Conservation (phyloP, 768 basidiomycete species). For the Amanita polypyramis region DNA sequence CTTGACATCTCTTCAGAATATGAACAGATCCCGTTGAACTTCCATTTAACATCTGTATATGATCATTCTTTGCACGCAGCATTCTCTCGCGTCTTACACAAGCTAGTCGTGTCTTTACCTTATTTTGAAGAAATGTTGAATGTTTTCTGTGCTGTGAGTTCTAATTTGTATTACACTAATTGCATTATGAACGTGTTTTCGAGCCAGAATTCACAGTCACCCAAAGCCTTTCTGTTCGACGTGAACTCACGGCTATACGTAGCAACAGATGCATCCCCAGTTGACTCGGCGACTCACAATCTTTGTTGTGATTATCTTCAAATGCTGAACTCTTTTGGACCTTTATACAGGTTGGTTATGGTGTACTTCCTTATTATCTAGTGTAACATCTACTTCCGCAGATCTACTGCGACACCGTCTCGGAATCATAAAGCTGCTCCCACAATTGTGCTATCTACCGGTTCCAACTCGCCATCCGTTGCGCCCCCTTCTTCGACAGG, state of each 20-base stretch:
- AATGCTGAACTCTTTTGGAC: slow-evolving; percentile 78
- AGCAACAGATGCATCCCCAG: slow-evolving; percentile 89
- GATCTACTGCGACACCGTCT: slow-evolving; percentile 20
- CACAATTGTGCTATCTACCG: slow-evolving; percentile 18
- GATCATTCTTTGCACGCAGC: slow-evolving; percentile 90
- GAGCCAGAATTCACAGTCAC: slow-evolving; percentile 75
- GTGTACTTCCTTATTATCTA: not conserved
- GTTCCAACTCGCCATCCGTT: slow-evolving; percentile 14
- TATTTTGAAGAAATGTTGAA: slow-evolving; percentile 84
- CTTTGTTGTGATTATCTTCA: slow-evolving; percentile 87
- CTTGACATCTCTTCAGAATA: slow-evolving; percentile 67
- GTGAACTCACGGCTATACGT: slow-evolving; percentile 75
- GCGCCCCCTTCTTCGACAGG: slow-evolving; percentile 13
- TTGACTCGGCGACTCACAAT: slow-evolving; percentile 80
- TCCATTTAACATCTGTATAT: slow-evolving; percentile 87
- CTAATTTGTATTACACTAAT: not conserved
- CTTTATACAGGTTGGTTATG: slow-evolving; percentile 64
- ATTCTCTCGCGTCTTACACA: slow-evolving; percentile 83
- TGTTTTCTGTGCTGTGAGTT: slow-evolving; percentile 65
- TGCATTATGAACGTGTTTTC: slow-evolving; percentile 2
- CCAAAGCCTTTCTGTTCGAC: slow-evolving; percentile 93
- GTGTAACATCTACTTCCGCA: slow-evolving; percentile 9
- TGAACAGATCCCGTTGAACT: slow-evolving; percentile 72
- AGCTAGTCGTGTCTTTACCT: slow-evolving; percentile 73
- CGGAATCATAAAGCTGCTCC: slow-evolving; percentile 18